Percentiles rank a stretch among this genome's conserved stretches.
phyloP scores from a whole-genome alignment of 331 rosid genomes.

The Spiraea crenata region DNA sequence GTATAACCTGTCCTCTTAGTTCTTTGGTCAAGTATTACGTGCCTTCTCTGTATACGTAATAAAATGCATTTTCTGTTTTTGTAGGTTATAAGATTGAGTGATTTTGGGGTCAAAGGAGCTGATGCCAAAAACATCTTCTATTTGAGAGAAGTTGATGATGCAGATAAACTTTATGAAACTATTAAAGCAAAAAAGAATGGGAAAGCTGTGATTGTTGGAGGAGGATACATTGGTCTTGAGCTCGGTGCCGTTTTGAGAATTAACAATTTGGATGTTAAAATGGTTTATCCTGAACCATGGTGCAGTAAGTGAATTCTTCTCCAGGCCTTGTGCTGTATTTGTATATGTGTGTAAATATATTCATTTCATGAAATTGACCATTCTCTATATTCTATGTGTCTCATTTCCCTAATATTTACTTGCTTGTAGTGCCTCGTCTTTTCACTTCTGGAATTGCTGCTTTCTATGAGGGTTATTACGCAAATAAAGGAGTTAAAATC shows the following conservation, averaged over 20 bases:
- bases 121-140: slow-evolving; percentile 92
- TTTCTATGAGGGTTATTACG: slow-evolving; percentile 80
- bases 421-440: slow-evolving; percentile 82
- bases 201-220: slow-evolving; percentile 94
- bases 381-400: neutral
- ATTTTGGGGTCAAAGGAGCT: slow-evolving; percentile 95
- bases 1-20: neutral
- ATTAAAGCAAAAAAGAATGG: slow-evolving; percentile 76
- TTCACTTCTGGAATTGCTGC: slow-evolving; percentile 82
- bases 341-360: neutral
- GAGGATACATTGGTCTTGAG: slow-evolving; percentile 98
- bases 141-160: slow-evolving; percentile 93
- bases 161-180: slow-evolving; percentile 70
- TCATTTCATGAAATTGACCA: neutral
- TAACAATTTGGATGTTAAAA: slow-evolving; percentile 70
- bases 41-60: slow-evolving; percentile 2
- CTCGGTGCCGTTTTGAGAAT: slow-evolving; percentile 83
- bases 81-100: slow-evolving; percentile 80
- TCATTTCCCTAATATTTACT: neutral
- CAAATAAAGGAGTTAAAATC: slow-evolving; percentile 70
- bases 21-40: too few species aligned
- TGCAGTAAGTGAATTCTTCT: slow-evolving; percentile 71
- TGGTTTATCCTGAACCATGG: slow-evolving; percentile 99
- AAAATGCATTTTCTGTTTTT: slow-evolving; percentile 19
- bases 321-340: slow-evolving; percentile 1